Evolutionary conservation across 257 asterid genomes (phyloP).

Genomic region (Lithospermum erythrorhizon): DNA sequence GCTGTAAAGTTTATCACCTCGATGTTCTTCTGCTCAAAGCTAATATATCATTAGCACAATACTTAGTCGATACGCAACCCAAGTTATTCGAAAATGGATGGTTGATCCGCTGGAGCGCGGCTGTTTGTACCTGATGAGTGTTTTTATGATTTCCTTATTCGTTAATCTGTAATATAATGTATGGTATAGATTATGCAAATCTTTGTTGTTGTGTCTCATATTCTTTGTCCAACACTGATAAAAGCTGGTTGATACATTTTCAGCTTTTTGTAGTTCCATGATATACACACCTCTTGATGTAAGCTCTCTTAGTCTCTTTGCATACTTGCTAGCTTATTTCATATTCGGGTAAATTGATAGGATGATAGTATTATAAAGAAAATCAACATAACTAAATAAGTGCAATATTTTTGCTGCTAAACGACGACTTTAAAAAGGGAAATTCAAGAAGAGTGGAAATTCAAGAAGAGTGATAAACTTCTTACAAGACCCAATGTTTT

Average conservation of each 20-base stretch:
- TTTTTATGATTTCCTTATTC: neutral
- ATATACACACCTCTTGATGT: neutral
- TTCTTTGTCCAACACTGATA: neutral
- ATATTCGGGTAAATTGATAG: too few relatives aligned
- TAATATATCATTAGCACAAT: neutral
- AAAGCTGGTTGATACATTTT: neutral
- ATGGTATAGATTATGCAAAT: neutral
- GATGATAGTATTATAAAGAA: too few relatives aligned
- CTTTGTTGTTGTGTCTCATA: neutral
- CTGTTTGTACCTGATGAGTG: neutral
- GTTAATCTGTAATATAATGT: neutral
- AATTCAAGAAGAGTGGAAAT: too few relatives aligned
- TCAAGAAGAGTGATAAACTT: too few relatives aligned
- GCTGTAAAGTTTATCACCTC: neutral
- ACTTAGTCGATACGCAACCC: neutral
- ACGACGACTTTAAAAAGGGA: too few relatives aligned
- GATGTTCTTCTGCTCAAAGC: neutral
- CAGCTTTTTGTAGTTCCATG: neutral
- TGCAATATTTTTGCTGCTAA: too few relatives aligned
- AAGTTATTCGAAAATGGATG: neutral
- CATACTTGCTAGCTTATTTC: too few relatives aligned
- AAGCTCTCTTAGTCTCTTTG: neutral
- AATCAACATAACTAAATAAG: too few relatives aligned
- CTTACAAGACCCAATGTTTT: too few relatives aligned
- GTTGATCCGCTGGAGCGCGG: neutral